Evolutionary conservation across 768 basidiomycete species (phyloP).

Genomic region (Dacryopinax spathularia): DNA sequence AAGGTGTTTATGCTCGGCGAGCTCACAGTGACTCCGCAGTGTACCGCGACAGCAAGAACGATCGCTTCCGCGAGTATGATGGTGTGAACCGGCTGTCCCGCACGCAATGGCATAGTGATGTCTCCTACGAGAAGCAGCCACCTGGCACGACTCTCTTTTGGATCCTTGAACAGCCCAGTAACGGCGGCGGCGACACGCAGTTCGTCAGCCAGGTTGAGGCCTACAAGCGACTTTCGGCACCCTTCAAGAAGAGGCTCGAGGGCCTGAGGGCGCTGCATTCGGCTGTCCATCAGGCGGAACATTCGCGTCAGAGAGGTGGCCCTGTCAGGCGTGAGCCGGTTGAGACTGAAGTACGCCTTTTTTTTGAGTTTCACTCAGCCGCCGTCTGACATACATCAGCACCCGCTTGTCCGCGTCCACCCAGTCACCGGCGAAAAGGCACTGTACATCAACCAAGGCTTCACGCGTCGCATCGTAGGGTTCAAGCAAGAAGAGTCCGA

Average conservation of each 20-base stretch:
- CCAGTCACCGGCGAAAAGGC: constrained; percentile 52
- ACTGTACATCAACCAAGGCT: constrained; percentile 43
- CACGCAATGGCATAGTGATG: constrained; percentile 43
- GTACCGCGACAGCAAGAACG: constrained; percentile 36
- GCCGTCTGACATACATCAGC: constrained; percentile 20
- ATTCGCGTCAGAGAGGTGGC: constrained; percentile 30
- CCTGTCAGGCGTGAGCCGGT: constrained; percentile 39
- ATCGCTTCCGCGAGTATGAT: constrained; percentile 32
- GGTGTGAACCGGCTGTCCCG: constrained; percentile 31
- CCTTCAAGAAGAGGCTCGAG: constrained; percentile 43
- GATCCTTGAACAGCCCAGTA: constrained; percentile 26
- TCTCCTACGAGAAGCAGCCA: constrained; percentile 44
- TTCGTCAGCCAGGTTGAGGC: constrained; percentile 46
- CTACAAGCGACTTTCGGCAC: constrained; percentile 43
- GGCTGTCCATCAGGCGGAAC: constrained; percentile 37
- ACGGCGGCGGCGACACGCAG: constrained; percentile 37
- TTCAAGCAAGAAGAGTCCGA: constrained; percentile 43
- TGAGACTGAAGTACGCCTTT: constrained; percentile 28
- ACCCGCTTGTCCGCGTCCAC: constrained; percentile 43
- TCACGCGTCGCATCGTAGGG: constrained; percentile 42
- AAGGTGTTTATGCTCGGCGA: not conserved
- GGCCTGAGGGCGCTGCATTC: constrained; percentile 44
- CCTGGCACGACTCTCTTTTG: constrained; percentile 45
- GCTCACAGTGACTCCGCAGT: constrained; percentile 20
- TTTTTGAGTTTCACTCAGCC: constrained; percentile 5